A percentile compares a stretch with the other conserved stretches of the same genome.
Conservation (phyloP, 352 stramenopile genomes). For the Halophytophthora polymorphica region DNA sequence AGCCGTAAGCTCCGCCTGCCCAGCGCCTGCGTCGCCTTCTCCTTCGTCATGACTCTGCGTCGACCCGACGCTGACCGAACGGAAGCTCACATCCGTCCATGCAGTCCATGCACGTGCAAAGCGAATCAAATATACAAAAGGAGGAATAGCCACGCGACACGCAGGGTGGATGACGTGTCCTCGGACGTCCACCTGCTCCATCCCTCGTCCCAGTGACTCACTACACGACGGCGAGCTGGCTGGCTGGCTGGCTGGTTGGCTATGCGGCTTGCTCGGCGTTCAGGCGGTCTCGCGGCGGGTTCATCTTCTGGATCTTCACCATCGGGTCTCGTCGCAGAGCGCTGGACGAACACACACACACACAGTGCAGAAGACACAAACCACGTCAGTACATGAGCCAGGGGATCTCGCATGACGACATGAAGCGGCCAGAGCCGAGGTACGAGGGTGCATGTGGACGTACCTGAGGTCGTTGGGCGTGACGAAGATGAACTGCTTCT, state of each 20-base stretch:
- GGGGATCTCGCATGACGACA: background rate
- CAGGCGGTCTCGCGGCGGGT: conserved; percentile 75
- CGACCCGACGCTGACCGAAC: too few species aligned
- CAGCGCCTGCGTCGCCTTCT: too few species aligned
- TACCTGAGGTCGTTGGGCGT: conserved; percentile 88
- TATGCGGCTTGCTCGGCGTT: conserved; percentile 39
- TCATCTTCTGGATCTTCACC: conserved; percentile 89
- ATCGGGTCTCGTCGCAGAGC: conserved; percentile 63
- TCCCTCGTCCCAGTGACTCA: too few species aligned
- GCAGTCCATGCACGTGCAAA: too few species aligned
- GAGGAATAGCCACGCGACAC: too few species aligned
- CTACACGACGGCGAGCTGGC: background rate
- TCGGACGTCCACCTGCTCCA: too few species aligned
- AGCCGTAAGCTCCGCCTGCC: conserved; percentile 32
- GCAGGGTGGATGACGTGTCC: too few species aligned
- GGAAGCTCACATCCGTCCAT: too few species aligned
- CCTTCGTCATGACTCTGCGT: too few species aligned
- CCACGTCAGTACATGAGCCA: background rate
- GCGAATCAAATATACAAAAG: too few species aligned
- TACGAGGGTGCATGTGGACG: conserved; percentile 1
- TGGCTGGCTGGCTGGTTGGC: too few species aligned
- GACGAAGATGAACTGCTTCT: conserved; percentile 89
- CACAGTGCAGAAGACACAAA: conserved; percentile 2
- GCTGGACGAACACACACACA: conserved; percentile 27
- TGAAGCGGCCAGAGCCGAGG: conserved; percentile 3